These are phyloP conservation scores for Graphium sp. DNA, from an alignment of 2,329 filamentous ascomycete genomes.

Conservation along the genomic window DNA sequence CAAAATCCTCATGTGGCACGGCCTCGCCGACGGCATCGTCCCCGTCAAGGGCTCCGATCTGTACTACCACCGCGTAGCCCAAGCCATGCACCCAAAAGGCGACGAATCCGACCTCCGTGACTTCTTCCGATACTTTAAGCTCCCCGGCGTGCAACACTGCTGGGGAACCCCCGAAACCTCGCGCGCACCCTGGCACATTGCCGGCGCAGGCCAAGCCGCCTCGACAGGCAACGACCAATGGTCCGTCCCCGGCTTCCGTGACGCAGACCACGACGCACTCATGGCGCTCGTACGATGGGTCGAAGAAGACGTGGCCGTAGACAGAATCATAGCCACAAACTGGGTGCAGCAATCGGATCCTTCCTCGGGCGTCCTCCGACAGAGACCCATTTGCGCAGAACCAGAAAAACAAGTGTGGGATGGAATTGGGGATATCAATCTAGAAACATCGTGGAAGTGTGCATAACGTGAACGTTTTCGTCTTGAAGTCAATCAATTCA, in stretches of 20 bases:
- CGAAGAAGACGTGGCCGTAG: conserved; percentile 13
- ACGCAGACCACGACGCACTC: conserved; percentile 17
- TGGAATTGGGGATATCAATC: conserved; percentile 3
- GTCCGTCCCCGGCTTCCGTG: conserved; percentile 17
- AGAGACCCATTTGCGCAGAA: conserved; percentile 26
- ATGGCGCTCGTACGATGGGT: conserved; percentile 19
- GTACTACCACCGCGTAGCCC: conserved; percentile 15
- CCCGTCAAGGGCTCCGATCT: conserved; percentile 12
- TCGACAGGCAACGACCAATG: conserved; percentile 10
- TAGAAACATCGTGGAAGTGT: conserved; percentile 5
- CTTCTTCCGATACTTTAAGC: conserved; percentile 31
- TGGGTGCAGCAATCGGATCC: too few relatives aligned
- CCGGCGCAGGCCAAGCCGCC: conserved; percentile 11
- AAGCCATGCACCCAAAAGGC: conserved; percentile 15
- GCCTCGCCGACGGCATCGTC: conserved; percentile 19
- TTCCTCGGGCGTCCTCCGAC: conserved; percentile 24
- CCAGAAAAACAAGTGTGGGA: conserved; percentile 8
- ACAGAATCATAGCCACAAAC: conserved; percentile 17
- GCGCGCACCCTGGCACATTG: conserved; percentile 18
- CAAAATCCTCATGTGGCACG: conserved; percentile 24
- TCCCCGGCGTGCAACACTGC: conserved; percentile 35
- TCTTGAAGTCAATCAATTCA: too few relatives aligned
- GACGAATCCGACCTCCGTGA: conserved; percentile 16
- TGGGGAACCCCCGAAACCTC: conserved; percentile 9
- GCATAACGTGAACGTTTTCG: too few relatives aligned